Conservation (phyloP, 306 rosid genomes). For the Carpinus fangiana region DNA sequence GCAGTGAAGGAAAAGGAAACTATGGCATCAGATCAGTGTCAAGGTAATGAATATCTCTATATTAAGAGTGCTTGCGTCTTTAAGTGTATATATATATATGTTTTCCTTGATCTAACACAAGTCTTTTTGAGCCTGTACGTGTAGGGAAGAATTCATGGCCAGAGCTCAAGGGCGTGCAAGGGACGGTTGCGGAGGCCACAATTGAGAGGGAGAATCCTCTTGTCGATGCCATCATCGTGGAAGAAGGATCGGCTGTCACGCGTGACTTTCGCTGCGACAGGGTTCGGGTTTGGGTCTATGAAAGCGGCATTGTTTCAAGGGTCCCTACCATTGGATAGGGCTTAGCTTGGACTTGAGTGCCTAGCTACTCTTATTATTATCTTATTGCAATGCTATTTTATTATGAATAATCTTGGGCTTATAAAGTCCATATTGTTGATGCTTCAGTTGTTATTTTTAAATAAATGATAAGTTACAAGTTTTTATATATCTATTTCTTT, state of each 20-base stretch:
- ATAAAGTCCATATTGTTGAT: too few species aligned
- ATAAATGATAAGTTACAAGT: too few species aligned
- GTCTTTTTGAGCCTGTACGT: not conserved
- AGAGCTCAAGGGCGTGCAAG: constrained; percentile 44
- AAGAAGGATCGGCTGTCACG: constrained; percentile 18
- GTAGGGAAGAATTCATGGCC: constrained; percentile 64
- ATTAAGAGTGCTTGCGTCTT: too few species aligned
- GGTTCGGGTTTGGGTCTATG: constrained; percentile 48
- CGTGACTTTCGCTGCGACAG: constrained; percentile 36
- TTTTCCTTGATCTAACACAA: too few species aligned
- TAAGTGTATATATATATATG: too few species aligned
- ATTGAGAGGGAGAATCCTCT: constrained; percentile 48
- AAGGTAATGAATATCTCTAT: constrained; percentile 13
- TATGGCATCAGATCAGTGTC: constrained; percentile 19
- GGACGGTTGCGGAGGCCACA: constrained; percentile 34
- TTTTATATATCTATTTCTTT: too few species aligned
- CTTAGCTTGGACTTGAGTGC: too few species aligned
- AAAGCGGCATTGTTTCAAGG: constrained; percentile 25
- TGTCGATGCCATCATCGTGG: constrained; percentile 35
- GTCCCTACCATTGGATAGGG: not conserved
- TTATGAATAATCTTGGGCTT: too few species aligned
- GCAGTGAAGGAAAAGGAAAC: not conserved
- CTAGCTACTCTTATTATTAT: not conserved
- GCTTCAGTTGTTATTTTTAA: too few species aligned
- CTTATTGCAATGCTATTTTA: too few species aligned